Percentiles rank a stretch among this genome's conserved stretches.
These are phyloP conservation scores for Blastobotrys apis DNA, from an alignment of 1,139 yeast genomes.

Conservation along the genomic window DNA sequence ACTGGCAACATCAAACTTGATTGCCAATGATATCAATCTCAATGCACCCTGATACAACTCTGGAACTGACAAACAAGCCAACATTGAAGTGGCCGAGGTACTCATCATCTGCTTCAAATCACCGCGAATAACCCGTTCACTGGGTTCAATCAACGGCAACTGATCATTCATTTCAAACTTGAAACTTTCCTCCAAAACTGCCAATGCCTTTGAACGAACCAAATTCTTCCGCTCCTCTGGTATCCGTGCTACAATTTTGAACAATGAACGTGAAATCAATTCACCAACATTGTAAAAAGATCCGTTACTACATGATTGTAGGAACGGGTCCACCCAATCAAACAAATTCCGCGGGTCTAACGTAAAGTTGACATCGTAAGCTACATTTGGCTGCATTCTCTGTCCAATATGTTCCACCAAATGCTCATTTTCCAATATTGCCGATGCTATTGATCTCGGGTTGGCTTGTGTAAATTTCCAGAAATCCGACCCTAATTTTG, in stretches of 20 bases:
- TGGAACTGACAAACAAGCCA: constrained; percentile 5
- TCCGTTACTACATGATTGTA: constrained; percentile 4
- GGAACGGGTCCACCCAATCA: constrained; percentile 9
- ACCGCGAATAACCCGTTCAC: constrained; percentile 10
- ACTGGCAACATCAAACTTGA: constrained; percentile 20
- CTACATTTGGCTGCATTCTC: not conserved
- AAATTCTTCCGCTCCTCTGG: constrained; percentile 2
- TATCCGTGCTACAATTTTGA: constrained; percentile 2
- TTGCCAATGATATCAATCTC: constrained; percentile 10
- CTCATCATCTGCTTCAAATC: constrained; percentile 12
- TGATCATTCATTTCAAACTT: constrained; percentile 5
- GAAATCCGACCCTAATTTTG: constrained; percentile 7
- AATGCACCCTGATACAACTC: constrained; percentile 13
- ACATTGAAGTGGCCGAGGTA: constrained; percentile 3
- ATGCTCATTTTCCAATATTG: constrained; percentile 8
- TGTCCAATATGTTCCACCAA: not conserved
- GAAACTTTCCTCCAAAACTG: constrained; percentile 5
- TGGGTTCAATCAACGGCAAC: constrained; percentile 11
- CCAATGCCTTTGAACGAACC: constrained; percentile 2
- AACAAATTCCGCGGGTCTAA: constrained; percentile 6
- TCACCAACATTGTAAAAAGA: constrained; percentile 7
- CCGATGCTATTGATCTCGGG: constrained; percentile 4
- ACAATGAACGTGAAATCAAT: constrained; percentile 5
- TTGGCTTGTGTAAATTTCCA: constrained; percentile 9
- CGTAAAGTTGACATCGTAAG: constrained; percentile 10